Conservation (phyloP, 2,329 filamentous ascomycete species). For the Ophiosphaerella herpotricha region DNA sequence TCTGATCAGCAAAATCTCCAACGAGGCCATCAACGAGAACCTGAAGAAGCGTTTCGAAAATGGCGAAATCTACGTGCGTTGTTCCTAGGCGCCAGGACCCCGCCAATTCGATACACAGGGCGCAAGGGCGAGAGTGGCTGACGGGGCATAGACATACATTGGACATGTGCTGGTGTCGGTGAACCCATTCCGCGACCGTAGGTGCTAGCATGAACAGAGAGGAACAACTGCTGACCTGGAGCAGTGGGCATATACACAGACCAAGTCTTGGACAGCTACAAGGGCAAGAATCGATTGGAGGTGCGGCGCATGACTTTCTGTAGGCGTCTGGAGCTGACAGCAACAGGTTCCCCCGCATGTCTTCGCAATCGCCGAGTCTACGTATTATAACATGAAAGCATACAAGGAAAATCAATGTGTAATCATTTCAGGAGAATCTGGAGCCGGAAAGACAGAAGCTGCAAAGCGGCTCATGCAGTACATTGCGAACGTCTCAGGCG, state of each 20-base stretch:
- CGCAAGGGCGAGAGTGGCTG: conserved; percentile 23
- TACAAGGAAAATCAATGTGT: conserved; percentile 99
- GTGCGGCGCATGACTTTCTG: conserved; percentile 21
- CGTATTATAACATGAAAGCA: conserved; percentile 99
- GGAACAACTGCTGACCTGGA: conserved; percentile 42
- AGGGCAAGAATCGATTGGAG: conserved; percentile 95
- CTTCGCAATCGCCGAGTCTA: conserved; percentile 92
- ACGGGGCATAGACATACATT: conserved; percentile 77
- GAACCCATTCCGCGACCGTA: conserved; percentile 91
- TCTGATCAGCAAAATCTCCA: conserved; percentile 96
- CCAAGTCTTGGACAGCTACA: conserved; percentile 87
- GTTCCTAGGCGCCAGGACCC: conserved; percentile 30
- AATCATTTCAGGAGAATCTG: conserved; percentile 98
- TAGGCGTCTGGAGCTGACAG: conserved; percentile 16
- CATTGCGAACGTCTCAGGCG: conserved; percentile 94
- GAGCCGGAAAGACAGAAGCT: conserved; percentile 97
- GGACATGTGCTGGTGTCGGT: conserved; percentile 99
- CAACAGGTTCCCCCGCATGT: conserved; percentile 81
- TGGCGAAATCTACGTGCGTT: conserved; percentile 85
- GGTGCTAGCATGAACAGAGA: conserved; percentile 36
- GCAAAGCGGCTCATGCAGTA: conserved; percentile 99
- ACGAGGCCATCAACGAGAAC: conserved; percentile 99
- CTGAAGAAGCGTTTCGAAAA: conserved; percentile 97
- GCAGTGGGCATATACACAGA: conserved; percentile 95
- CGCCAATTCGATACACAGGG: conserved; percentile 16